Percentiles rank a stretch among this genome's conserved stretches.
Evolutionary conservation across 495 filamentous ascomycete genomes (phyloP).

Genomic region (Aspergillus bertholletiae): DNA sequence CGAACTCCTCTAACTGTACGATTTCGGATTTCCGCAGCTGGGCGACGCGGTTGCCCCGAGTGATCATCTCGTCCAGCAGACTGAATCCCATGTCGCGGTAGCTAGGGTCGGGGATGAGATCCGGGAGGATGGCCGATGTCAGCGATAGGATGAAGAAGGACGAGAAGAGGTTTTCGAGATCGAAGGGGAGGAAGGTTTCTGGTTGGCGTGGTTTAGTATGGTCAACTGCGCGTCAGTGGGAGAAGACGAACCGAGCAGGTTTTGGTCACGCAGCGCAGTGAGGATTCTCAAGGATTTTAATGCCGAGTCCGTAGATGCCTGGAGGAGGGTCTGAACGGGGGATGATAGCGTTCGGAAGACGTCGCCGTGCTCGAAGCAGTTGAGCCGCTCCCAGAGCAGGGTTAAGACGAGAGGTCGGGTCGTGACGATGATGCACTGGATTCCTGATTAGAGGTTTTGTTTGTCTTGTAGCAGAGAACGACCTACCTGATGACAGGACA

Average conservation of each 20-base stretch:
- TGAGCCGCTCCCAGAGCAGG: constrained; percentile 23
- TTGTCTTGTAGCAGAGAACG: not conserved
- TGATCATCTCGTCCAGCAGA: constrained; percentile 29
- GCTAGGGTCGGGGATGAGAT: constrained; percentile 16
- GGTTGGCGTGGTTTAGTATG: too few species aligned
- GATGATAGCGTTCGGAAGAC: constrained; percentile 14
- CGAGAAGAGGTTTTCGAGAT: constrained; percentile 28
- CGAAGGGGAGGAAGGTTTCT: constrained; percentile 35
- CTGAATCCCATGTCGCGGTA: constrained; percentile 20
- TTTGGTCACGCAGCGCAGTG: constrained; percentile 23
- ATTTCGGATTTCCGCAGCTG: constrained; percentile 28
- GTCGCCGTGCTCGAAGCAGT: constrained; percentile 16
- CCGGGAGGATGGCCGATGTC: constrained; percentile 22
- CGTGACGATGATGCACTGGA: constrained; percentile 29
- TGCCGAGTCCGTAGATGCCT: constrained; percentile 26
- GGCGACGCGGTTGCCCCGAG: constrained; percentile 25
- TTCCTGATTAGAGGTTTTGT: not conserved
- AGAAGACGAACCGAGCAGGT: constrained; percentile 22
- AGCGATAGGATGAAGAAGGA: constrained; percentile 24
- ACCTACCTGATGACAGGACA: constrained; percentile 29
- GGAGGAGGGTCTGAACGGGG: constrained; percentile 23
- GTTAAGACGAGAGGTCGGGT: constrained; percentile 28
- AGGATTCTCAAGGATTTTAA: constrained; percentile 24
- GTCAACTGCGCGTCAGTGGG: too few species aligned
- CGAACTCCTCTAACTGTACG: constrained; percentile 23